A percentile compares a stretch with the other conserved stretches of the same genome.
phyloP scores from a whole-genome alignment of 1,139 yeast genomes.

The Martiniozyma asiatica region DNA sequence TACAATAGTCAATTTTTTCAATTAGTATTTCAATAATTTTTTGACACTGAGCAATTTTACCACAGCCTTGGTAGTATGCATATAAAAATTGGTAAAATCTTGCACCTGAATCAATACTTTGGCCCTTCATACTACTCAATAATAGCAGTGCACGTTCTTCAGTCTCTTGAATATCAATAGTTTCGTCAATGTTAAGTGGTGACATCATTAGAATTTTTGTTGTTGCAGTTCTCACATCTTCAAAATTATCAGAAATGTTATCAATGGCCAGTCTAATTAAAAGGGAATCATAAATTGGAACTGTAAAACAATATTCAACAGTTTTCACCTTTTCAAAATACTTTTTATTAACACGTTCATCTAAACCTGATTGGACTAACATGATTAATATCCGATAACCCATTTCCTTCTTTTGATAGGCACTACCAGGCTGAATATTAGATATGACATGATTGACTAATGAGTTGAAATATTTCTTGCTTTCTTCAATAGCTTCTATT shows the following conservation, averaged over 20 bases:
- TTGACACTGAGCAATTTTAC: slow-evolving; percentile 14
- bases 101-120: slow-evolving; percentile 78
- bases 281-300: slow-evolving; percentile 29
- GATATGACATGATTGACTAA: slow-evolving; percentile 21
- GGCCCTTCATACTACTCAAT: slow-evolving; percentile 48
- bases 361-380: slow-evolving; percentile 47
- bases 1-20: slow-evolving; percentile 21
- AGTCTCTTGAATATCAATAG: slow-evolving; percentile 23
- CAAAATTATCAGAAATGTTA: slow-evolving; percentile 57
- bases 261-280: slow-evolving; percentile 42
- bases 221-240: slow-evolving; percentile 54
- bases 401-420: slow-evolving; percentile 49
- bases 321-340: slow-evolving; percentile 29
- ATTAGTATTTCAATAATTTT: slow-evolving; percentile 26
- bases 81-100: slow-evolving; percentile 42
- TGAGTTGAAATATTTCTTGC: slow-evolving; percentile 31
- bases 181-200: slow-evolving; percentile 25
- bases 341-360: slow-evolving; percentile 27
- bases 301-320: slow-evolving; percentile 33
- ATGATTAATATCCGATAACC: slow-evolving; percentile 38
- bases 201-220: slow-evolving; percentile 37
- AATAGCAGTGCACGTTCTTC: slow-evolving; percentile 29
- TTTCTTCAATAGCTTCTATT: slow-evolving; percentile 20
- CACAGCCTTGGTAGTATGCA: slow-evolving; percentile 16
- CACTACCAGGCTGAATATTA: slow-evolving; percentile 50